Conservation (phyloP, 176 grass and related monocot species). For the Ampelocalamus luodianensis region DNA sequence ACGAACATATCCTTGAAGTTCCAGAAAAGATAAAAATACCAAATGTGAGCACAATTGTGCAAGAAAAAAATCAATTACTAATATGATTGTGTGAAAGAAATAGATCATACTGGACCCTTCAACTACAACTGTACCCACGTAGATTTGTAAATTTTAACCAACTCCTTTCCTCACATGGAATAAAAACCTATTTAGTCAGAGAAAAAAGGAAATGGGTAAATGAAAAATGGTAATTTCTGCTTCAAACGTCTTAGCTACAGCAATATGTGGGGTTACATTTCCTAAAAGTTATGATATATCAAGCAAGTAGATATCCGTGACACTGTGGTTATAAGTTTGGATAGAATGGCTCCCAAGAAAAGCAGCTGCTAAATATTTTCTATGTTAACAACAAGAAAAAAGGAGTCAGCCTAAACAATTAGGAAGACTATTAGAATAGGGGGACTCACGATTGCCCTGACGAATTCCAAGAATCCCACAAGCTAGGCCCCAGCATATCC, state of each 20-base stretch:
- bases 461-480: conserved; percentile 90
- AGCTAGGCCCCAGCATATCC: conserved; percentile 93
- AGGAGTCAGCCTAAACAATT: background rate
- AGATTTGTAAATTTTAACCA: conserved; percentile 13
- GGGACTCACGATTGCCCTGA: conserved; percentile 76
- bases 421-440: conserved; percentile 4
- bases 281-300: background rate
- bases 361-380: conserved; percentile 2
- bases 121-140: background rate
- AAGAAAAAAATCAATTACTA: background rate
- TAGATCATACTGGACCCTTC: background rate
- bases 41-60: background rate
- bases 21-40: conserved; percentile 11
- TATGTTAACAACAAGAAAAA: background rate
- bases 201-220: background rate
- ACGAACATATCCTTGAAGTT: background rate
- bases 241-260: conserved; percentile 3
- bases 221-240: background rate
- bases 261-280: background rate
- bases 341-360: background rate
- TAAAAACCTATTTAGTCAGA: conserved; percentile 5
- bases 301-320: background rate
- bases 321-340: background rate
- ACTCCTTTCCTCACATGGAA: background rate
- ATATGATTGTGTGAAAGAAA: background rate